Evolutionary conservation across 2,329 filamentous ascomycete genomes (phyloP).

Genomic region (Ophiostoma pallidulum): DNA sequence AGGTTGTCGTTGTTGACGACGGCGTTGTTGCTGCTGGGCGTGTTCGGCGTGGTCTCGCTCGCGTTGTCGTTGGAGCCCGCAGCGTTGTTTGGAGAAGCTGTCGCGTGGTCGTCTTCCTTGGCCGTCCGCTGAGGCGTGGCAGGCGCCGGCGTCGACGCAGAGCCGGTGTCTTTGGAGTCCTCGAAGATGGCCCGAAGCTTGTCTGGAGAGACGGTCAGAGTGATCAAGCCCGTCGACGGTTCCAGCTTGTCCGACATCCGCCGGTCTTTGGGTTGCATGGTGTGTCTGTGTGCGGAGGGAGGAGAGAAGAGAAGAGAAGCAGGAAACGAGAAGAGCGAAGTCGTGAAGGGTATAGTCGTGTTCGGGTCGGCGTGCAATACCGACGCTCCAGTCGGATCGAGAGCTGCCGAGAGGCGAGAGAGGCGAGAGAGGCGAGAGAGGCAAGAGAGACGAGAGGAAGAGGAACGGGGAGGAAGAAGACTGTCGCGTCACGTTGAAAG

Average conservation of each 20-base stretch:
- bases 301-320: background rate
- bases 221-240: slow-evolving; percentile 32
- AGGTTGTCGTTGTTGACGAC: background rate
- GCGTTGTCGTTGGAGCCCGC: slow-evolving; percentile 52
- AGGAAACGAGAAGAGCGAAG: background rate
- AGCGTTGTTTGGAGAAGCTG: slow-evolving; percentile 34
- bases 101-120: slow-evolving; percentile 28
- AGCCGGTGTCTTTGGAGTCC: slow-evolving; percentile 14
- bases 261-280: slow-evolving; percentile 31
- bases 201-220: slow-evolving; percentile 41
- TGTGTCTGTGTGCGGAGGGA: slow-evolving; percentile 3
- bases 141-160: slow-evolving; percentile 25
- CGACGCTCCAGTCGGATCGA: no score
- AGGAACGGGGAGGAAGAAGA: background rate
- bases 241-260: slow-evolving; percentile 31
- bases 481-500: no score
- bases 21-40: slow-evolving; percentile 29
- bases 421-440: background rate
- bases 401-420: no score
- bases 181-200: slow-evolving; percentile 40
- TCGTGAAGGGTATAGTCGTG: no score
- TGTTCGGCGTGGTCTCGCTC: slow-evolving; percentile 51
- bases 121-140: slow-evolving; percentile 21
- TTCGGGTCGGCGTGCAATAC: no score
- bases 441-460: background rate